A percentile compares a stretch with the other conserved stretches of the same genome.
Conservation (phyloP, 805 yeast species). For the Metschnikowia colocasiae region DNA sequence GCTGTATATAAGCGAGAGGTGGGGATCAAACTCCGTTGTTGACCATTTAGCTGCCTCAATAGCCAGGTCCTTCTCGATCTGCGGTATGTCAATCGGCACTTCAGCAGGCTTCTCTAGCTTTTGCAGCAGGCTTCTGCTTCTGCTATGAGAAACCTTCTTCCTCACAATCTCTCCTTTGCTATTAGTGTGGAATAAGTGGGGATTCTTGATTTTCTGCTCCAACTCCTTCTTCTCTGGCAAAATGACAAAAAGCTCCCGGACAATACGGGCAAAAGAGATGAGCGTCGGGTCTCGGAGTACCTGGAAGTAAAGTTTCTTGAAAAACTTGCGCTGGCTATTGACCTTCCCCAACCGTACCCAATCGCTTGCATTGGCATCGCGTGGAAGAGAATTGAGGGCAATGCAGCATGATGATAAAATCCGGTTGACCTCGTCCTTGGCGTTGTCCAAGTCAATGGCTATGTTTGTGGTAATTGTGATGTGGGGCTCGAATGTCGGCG, state of each 20-base stretch:
- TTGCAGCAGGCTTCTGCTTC: slow-evolving; percentile 12
- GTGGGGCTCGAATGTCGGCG: slow-evolving; percentile 71
- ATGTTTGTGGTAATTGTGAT: slow-evolving; percentile 69
- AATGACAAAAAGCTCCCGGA: slow-evolving; percentile 54
- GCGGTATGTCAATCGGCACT: slow-evolving; percentile 27
- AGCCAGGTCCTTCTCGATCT: slow-evolving; percentile 43
- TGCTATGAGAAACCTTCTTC: slow-evolving; percentile 16
- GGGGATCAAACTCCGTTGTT: slow-evolving; percentile 59
- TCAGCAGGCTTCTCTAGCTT: slow-evolving; percentile 17
- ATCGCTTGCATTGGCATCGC: slow-evolving; percentile 30
- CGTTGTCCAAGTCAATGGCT: slow-evolving; percentile 35
- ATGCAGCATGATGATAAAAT: slow-evolving; percentile 57
- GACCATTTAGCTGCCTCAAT: slow-evolving; percentile 53
- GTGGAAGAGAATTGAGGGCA: slow-evolving; percentile 45
- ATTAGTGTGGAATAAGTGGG: slow-evolving; percentile 38
- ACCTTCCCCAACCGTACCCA: slow-evolving; percentile 42
- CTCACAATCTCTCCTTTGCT: slow-evolving; percentile 28
- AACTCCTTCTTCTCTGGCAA: slow-evolving; percentile 37
- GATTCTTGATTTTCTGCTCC: slow-evolving; percentile 34
- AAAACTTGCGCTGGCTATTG: slow-evolving; percentile 46
- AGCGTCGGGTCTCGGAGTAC: slow-evolving; percentile 45
- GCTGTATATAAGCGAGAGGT: slow-evolving; percentile 67
- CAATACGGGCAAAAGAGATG: slow-evolving; percentile 50
- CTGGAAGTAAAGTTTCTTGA: slow-evolving; percentile 53
- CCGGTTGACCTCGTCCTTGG: slow-evolving; percentile 53